Base-by-base conservation (phyloP, 179 eudicot genomes). In the Corrigiola litoralis region DNA sequence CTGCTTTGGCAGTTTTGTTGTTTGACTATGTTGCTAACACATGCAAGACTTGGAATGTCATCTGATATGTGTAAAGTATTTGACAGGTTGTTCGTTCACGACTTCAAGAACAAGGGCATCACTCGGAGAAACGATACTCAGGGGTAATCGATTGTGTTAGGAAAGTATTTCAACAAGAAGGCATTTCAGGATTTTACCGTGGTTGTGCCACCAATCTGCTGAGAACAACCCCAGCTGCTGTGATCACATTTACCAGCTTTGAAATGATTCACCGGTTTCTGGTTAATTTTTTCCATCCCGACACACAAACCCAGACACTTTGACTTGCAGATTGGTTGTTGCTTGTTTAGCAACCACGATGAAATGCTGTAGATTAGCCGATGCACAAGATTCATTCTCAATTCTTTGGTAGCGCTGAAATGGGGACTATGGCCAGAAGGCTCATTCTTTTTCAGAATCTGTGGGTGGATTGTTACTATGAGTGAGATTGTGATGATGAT, bases 21-120 rank as follows among this genome's bases (percentile, higher is more conserved):
- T 3, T 52, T 14, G n/a, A 28, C n/a, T n/a, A n/a, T n/a, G n/a
- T n/a, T 25, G n/a, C 46, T 17, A 41, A n/a, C 32, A 16, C 34
- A 14, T 27, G 5, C 34, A 16, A 41, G 33, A 9, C 60, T 49
- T 32, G 18, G 18, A 53, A 28, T 42, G 14, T 52, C 23, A 33
- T 59, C 50, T 70, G 17, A 74, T 27, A 14, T 27, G 17, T 58
- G 16, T 36, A 20, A 51, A 17, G 23, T 34, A 18, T 58, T 25
- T 63, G 70, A 24, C 66, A 90, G 98, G 98, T 92, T 56, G 90
- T 90, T 29, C 83, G 98, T 14, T 85, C 96, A 62, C 82, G 96
- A 76, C 87, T 92, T 61, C 98, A 92, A 79, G 98, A 87, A 55
- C 98, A 92, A 81, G 98, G 95, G 61, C 85, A 81, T 77, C 95